Conservation (phyloP, 352 stramenopile genomes). For the Pythium coloratum region DNA sequence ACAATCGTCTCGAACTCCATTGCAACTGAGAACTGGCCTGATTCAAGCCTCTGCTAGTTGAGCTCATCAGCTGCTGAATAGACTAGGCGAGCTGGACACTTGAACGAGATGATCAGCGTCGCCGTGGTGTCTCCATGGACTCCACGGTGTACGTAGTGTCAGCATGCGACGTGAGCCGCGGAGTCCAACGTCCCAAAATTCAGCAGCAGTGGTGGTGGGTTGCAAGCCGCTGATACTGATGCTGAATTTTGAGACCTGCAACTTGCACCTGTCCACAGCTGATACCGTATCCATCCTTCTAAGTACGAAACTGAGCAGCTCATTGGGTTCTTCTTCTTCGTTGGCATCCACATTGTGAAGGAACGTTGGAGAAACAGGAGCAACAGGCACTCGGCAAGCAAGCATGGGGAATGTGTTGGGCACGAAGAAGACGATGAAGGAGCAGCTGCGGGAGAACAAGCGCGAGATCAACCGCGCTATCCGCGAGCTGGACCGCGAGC, state of each 20-base stretch:
- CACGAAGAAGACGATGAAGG: constrained; percentile 84
- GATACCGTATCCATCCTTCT: background rate
- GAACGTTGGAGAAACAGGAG: background rate
- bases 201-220: background rate
- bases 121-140: too few relatives aligned
- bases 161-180: background rate
- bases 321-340: background rate
- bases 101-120: too few relatives aligned
- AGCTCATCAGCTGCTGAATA: too few relatives aligned
- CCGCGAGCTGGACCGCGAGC: constrained; percentile 96
- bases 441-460: constrained; percentile 97
- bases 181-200: background rate
- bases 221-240: too few relatives aligned
- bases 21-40: too few relatives aligned
- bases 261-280: background rate
- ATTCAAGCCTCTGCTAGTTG: too few relatives aligned
- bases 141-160: too few relatives aligned
- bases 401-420: constrained; percentile 74
- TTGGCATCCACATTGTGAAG: background rate
- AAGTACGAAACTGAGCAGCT: background rate
- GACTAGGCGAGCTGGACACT: too few relatives aligned
- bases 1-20: too few relatives aligned
- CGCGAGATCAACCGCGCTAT: constrained; percentile 96
- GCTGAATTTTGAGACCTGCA: background rate
- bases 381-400: background rate